These are phyloP conservation scores for Neofusicoccum laricinum DNA, from an alignment of 2,329 filamentous ascomycete species.

Conservation along the genomic window DNA sequence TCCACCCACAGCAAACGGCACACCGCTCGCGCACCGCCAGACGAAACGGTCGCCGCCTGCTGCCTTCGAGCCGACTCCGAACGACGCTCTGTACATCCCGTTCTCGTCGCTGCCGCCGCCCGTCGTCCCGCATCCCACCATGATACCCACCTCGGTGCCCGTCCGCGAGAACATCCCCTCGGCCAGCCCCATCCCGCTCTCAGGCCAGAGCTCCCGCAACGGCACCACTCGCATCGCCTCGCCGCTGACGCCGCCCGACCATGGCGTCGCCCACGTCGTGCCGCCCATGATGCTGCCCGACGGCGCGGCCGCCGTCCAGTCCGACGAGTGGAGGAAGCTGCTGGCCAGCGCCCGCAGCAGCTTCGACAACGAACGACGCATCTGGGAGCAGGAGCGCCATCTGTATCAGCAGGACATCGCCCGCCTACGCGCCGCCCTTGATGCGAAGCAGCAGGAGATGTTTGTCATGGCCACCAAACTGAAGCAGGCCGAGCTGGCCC, in stretches of 20 bases:
- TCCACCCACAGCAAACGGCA: slow-evolving; percentile 12
- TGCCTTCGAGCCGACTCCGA: slow-evolving; percentile 13
- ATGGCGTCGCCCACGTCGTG: background rate
- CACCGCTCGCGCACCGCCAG: slow-evolving; percentile 2
- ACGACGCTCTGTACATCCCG: slow-evolving; percentile 16
- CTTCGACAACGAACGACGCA: slow-evolving; percentile 11
- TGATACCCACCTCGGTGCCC: slow-evolving; percentile 11
- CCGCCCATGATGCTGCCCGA: background rate
- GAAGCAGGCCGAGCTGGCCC: slow-evolving; percentile 15
- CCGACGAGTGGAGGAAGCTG: slow-evolving; percentile 15
- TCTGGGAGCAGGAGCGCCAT: slow-evolving; percentile 15
- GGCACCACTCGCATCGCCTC: slow-evolving; percentile 5
- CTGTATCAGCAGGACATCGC: slow-evolving; percentile 14
- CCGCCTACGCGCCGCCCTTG: background rate
- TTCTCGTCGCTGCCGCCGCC: slow-evolving; percentile 7
- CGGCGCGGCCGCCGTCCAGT: background rate
- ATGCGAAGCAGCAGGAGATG: slow-evolving; percentile 15
- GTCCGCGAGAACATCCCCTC: slow-evolving; percentile 15
- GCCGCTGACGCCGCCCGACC: slow-evolving; percentile 15
- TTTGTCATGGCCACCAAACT: slow-evolving; percentile 15
- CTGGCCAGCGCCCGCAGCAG: slow-evolving; percentile 8
- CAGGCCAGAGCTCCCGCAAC: slow-evolving; percentile 2
- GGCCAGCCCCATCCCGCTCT: slow-evolving; percentile 11
- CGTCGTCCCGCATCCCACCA: background rate
- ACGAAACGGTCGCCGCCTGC: slow-evolving; percentile 6